phyloP scores from a whole-genome alignment of 257 asterid species.

The Plantago elongata region DNA sequence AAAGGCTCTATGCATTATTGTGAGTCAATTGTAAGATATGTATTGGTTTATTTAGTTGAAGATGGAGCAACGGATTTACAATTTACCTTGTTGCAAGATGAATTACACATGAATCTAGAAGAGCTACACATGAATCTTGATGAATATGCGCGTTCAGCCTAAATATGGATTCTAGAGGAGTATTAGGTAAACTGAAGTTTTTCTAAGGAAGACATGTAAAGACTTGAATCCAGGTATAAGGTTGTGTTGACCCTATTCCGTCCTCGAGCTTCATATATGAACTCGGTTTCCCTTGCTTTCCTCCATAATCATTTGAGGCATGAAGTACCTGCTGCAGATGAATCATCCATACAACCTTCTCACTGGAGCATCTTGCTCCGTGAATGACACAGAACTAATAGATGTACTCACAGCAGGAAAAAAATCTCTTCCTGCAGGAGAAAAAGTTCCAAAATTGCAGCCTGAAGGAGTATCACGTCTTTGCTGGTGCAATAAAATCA shows the following conservation, averaged over 20 bases:
- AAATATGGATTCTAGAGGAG: no score
- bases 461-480: slow-evolving; percentile 7
- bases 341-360: not conserved
- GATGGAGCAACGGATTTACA: not conserved
- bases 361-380: not conserved
- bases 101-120: no score
- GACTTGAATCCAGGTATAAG: no score
- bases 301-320: no score
- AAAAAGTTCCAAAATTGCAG: not conserved
- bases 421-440: not conserved
- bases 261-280: no score
- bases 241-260: no score
- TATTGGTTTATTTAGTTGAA: not conserved
- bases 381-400: not conserved
- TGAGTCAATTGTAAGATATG: not conserved
- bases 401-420: not conserved
- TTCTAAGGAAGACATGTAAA: not conserved
- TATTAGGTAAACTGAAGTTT: not conserved
- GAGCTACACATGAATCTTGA: no score
- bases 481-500: slow-evolving; percentile 21
- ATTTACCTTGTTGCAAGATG: not conserved
- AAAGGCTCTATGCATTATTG: not conserved
- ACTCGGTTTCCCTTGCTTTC: no score
- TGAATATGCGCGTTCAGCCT: no score
- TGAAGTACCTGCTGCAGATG: no score